A percentile compares a stretch with the other conserved stretches of the same genome.
Conservation (phyloP, 768 basidiomycete species). For the Suillus bovinus region DNA sequence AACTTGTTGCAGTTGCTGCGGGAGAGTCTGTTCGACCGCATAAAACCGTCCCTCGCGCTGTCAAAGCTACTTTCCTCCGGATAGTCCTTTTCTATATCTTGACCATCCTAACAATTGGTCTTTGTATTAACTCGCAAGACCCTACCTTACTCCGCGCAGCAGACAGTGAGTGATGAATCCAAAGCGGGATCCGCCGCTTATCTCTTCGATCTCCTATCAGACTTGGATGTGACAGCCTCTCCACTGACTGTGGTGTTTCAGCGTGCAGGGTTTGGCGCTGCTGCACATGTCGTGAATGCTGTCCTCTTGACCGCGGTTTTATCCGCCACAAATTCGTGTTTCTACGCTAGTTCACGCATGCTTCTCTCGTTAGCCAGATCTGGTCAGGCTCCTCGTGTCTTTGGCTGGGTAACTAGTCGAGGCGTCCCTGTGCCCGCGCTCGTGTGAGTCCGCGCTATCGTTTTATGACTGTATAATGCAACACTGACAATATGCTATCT, state of each 20-base stretch:
- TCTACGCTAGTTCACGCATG: constrained; percentile 67
- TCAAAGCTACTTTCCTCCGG: constrained; percentile 68
- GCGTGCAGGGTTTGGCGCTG: constrained; percentile 62
- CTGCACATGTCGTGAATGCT: constrained; percentile 63
- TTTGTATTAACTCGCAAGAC: constrained; percentile 64
- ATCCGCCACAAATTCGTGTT: constrained; percentile 64
- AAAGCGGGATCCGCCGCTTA: neutral
- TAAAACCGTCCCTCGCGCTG: constrained; percentile 61
- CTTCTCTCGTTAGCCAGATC: constrained; percentile 59
- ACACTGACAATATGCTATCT: constrained; percentile 23
- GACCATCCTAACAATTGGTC: constrained; percentile 63
- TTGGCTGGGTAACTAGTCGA: constrained; percentile 61
- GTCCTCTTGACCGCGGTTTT: constrained; percentile 66
- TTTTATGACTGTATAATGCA: constrained; percentile 19
- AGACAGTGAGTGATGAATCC: constrained; percentile 32
- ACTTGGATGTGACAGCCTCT: constrained; percentile 53
- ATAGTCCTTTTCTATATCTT: constrained; percentile 66
- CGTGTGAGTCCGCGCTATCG: constrained; percentile 41
- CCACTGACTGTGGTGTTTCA: constrained; percentile 66
- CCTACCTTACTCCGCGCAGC: constrained; percentile 50
- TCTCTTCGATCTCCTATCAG: constrained; percentile 24
- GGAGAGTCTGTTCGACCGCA: constrained; percentile 66
- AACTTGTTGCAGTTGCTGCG: constrained; percentile 72
- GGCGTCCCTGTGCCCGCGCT: constrained; percentile 64
- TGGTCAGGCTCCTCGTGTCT: constrained; percentile 64